Conservation (phyloP, 208 protist genomes). For the Leishmania tarentolae region DNA sequence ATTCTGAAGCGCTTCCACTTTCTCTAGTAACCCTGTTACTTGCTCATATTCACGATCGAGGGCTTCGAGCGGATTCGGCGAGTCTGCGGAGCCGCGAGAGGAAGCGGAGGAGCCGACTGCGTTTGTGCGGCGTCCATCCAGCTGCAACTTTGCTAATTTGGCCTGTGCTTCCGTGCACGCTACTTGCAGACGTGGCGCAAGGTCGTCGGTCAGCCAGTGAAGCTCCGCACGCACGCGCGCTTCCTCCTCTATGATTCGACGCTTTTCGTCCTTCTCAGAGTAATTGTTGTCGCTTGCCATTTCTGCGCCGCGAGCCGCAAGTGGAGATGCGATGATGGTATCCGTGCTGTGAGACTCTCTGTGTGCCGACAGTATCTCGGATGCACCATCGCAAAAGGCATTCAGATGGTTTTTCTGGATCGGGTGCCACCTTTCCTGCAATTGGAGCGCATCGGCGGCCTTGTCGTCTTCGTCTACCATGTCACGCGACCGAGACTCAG, state of each 20-base stretch:
- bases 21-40: not conserved
- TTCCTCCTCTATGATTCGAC: constrained; percentile 12
- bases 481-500: not conserved
- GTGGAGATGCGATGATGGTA: not conserved
- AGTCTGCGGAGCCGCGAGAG: not conserved
- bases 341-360: not conserved
- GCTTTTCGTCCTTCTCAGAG: constrained; percentile 5
- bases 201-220: constrained; percentile 9
- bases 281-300: not conserved
- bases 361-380: not conserved
- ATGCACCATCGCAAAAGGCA: not conserved
- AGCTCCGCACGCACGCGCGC: constrained; percentile 22
- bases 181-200: constrained; percentile 7
- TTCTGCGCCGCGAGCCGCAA: not conserved
- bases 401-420: constrained; percentile 1
- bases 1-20: not conserved
- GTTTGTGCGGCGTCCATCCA: not conserved
- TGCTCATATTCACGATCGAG: not conserved
- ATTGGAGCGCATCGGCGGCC: not conserved
- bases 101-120: not conserved
- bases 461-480: not conserved
- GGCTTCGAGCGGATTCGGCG: not conserved
- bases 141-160: not conserved
- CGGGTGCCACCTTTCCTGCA: constrained; percentile 13
- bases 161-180: not conserved